Conservation (phyloP, 257 asterid species). For the Jacaranda mimosifolia region DNA sequence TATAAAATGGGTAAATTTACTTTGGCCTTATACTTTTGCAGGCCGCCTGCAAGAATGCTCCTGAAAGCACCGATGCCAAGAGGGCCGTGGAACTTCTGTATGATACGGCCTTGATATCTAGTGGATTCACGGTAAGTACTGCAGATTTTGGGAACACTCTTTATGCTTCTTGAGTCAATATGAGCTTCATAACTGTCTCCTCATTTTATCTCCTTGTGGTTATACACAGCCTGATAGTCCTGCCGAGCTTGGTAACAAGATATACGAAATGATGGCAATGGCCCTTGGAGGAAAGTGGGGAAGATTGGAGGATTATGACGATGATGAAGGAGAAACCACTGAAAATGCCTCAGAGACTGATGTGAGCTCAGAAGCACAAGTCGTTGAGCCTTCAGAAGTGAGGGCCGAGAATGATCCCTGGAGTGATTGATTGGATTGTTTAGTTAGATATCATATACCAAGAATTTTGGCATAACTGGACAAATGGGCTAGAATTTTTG, state of each 20-base stretch:
- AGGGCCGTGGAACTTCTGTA: constrained; percentile 89
- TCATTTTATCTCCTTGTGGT: neutral
- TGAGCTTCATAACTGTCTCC: neutral
- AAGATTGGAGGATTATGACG: constrained; percentile 56
- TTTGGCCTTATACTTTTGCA: constrained; percentile 40
- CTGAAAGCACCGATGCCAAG: constrained; percentile 87
- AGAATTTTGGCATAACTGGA: constrained; percentile 7
- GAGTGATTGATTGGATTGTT: constrained; percentile 23
- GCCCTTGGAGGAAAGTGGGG: constrained; percentile 99
- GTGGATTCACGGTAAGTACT: constrained; percentile 90
- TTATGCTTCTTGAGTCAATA: neutral
- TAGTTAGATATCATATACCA: neutral
- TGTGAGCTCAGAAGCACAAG: constrained; percentile 50
- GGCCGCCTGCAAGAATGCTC: constrained; percentile 97
- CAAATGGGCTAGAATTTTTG: neutral
- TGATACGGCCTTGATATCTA: constrained; percentile 90
- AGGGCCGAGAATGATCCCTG: constrained; percentile 67
- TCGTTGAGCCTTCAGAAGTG: constrained; percentile 89
- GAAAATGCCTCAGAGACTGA: constrained; percentile 45
- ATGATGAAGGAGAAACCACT: constrained; percentile 28
- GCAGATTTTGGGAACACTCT: neutral
- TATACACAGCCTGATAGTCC: constrained; percentile 91
- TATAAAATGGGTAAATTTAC: no score
- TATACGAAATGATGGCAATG: constrained; percentile 98
- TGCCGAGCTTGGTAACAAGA: constrained; percentile 91